Conservation (phyloP, 805 yeast species). For the Teunomyces pallodes region DNA sequence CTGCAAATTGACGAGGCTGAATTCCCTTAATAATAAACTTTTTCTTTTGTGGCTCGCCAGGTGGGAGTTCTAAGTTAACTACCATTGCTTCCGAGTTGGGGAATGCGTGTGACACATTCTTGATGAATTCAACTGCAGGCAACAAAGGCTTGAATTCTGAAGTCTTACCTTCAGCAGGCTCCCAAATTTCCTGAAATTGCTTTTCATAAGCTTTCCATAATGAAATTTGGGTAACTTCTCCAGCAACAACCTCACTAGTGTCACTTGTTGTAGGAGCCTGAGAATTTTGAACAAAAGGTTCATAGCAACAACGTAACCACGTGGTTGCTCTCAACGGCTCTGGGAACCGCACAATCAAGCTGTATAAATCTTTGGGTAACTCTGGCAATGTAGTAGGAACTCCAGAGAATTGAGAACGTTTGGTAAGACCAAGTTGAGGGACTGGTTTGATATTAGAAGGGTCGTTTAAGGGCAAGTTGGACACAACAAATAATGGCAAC, state of each 20-base stretch:
- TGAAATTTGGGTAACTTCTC: conserved; percentile 92
- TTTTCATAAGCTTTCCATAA: conserved; percentile 94
- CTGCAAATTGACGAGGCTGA: conserved; percentile 72
- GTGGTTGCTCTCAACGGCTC: conserved; percentile 92
- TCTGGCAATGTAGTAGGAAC: conserved; percentile 67
- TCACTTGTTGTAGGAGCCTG: conserved; percentile 7
- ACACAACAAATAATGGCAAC: conserved; percentile 55
- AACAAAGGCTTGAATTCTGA: conserved; percentile 45
- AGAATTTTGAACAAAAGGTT: conserved; percentile 48
- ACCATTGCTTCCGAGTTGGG: conserved; percentile 92
- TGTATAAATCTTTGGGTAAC: conserved; percentile 52
- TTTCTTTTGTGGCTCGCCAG: conserved; percentile 49
- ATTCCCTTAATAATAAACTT: conserved; percentile 93
- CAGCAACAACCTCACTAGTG: conserved; percentile 32
- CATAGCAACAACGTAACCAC: conserved; percentile 92
- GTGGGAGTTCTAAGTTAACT: conserved; percentile 51
- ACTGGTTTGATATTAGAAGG: conserved; percentile 21
- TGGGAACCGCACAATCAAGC: conserved; percentile 59
- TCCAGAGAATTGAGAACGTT: conserved; percentile 45
- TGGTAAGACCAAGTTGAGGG: conserved; percentile 39
- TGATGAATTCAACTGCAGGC: conserved; percentile 96
- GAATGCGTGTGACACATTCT: conserved; percentile 88
- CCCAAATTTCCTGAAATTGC: conserved; percentile 69
- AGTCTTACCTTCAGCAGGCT: conserved; percentile 40
- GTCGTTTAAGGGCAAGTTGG: conserved; percentile 35